Evolutionary conservation across 192 early-diverging fungal species (phyloP).

Genomic region (Funneliformis geosporum): DNA sequence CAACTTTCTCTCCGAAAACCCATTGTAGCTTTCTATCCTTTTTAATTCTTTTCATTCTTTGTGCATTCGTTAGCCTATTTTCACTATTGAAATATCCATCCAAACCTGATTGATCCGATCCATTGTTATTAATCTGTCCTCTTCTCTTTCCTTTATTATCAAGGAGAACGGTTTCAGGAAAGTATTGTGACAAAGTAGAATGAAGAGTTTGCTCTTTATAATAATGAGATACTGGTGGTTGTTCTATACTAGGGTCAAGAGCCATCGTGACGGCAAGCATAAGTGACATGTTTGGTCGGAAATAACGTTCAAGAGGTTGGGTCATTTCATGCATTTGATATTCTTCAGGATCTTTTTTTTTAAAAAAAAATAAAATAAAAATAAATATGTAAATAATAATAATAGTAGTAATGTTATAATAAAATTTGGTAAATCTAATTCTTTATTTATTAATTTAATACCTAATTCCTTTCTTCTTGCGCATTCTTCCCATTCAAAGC

Average conservation of each 20-base stretch:
- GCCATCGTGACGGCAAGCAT: slow-evolving; percentile 34
- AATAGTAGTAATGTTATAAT: too few species aligned
- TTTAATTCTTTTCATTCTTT: slow-evolving; percentile 30
- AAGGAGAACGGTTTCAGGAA: slow-evolving; percentile 27
- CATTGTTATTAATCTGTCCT: not conserved
- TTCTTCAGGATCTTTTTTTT: slow-evolving; percentile 21
- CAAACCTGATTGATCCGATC: not conserved
- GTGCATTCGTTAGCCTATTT: slow-evolving; percentile 29
- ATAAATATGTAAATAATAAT: not conserved
- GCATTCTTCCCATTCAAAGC: slow-evolving; percentile 48
- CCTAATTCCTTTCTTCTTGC: slow-evolving; percentile 39
- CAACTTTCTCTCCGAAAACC: slow-evolving; percentile 29
- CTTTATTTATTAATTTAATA: not conserved
- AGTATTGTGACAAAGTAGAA: slow-evolving; percentile 34
- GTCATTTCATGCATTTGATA: slow-evolving; percentile 30
- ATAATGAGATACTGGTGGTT: slow-evolving; percentile 28
- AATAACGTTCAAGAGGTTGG: slow-evolving; percentile 17
- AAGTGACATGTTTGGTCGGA: slow-evolving; percentile 31
- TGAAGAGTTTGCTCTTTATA: slow-evolving; percentile 36
- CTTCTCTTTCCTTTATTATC: slow-evolving; percentile 12
- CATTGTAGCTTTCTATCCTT: slow-evolving; percentile 29
- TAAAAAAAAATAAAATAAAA: slow-evolving; percentile 14
- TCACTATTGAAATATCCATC: slow-evolving; percentile 29
- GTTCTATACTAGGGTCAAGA: slow-evolving; percentile 18
- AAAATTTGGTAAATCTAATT: not conserved